These are phyloP conservation scores for Neurospora crassa DNA, from an alignment of 2,329 filamentous ascomycete genomes.

Conservation along the genomic window DNA sequence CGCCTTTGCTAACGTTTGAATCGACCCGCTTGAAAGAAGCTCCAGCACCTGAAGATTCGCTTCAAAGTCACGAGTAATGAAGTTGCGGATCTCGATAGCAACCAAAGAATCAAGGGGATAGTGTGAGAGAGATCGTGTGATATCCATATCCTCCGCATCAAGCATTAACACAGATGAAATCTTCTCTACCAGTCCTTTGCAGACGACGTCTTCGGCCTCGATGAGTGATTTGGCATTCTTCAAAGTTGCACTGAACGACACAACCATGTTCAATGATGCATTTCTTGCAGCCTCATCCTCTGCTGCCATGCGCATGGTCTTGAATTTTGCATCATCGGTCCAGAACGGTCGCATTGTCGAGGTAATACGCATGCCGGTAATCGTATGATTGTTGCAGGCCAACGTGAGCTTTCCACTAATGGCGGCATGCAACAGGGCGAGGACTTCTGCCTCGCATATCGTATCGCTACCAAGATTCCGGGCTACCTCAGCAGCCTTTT, in stretches of 20 bases:
- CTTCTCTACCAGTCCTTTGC: slow-evolving; percentile 37
- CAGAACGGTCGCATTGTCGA: slow-evolving; percentile 40
- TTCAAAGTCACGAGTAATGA: slow-evolving; percentile 40
- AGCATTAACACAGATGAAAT: slow-evolving; percentile 41
- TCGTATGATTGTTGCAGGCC: slow-evolving; percentile 38
- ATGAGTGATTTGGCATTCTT: slow-evolving; percentile 31
- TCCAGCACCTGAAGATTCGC: slow-evolving; percentile 46
- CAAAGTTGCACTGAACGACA: slow-evolving; percentile 35
- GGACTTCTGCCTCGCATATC: slow-evolving; percentile 43
- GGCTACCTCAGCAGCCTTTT: slow-evolving; percentile 34
- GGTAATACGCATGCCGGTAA: slow-evolving; percentile 44
- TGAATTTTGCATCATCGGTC: slow-evolving; percentile 45
- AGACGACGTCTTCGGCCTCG: slow-evolving; percentile 37
- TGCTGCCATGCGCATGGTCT: slow-evolving; percentile 33
- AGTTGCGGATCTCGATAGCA: slow-evolving; percentile 42
- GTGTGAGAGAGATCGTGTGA: slow-evolving; percentile 30
- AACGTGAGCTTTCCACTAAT: slow-evolving; percentile 34
- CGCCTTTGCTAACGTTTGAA: slow-evolving; percentile 36
- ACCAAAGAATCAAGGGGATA: slow-evolving; percentile 39
- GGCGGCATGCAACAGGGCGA: slow-evolving; percentile 42
- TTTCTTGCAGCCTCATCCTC: slow-evolving; percentile 27
- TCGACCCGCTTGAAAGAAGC: slow-evolving; percentile 40
- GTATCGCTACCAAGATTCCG: slow-evolving; percentile 34
- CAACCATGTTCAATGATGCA: slow-evolving; percentile 17
- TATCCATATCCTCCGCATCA: slow-evolving; percentile 38